A percentile compares a stretch with the other conserved stretches of the same genome.
These are phyloP conservation scores for Allium fistulosum DNA, from an alignment of 106 monocot species.

Conservation along the genomic window DNA sequence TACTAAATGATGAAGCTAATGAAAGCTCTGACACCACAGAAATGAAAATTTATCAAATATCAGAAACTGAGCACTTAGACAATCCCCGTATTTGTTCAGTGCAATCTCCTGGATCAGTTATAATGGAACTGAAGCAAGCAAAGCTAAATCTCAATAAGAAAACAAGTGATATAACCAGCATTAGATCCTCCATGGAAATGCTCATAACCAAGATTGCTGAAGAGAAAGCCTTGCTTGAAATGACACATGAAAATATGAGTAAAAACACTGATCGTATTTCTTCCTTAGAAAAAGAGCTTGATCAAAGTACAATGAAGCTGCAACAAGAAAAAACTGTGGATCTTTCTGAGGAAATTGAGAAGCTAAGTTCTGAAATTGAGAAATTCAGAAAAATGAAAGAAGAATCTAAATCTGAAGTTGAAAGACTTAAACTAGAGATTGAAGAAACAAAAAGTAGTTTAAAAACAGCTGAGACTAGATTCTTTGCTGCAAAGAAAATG, in stretches of 20 bases:
- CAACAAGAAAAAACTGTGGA: constrained; percentile 23
- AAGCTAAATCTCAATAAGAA: constrained; percentile 63
- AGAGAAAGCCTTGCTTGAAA: constrained; percentile 46
- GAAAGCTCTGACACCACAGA: constrained; percentile 9
- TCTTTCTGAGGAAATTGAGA: constrained; percentile 42
- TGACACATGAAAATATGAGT: constrained; percentile 42
- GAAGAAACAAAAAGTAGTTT: constrained; percentile 41
- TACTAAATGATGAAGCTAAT: constrained; percentile 29
- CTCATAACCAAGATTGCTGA: constrained; percentile 47
- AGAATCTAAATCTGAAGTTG: constrained; percentile 44
- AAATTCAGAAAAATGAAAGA: constrained; percentile 42
- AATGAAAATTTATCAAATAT: constrained; percentile 22
- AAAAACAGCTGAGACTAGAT: constrained; percentile 52
- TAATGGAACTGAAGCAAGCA: constrained; percentile 64
- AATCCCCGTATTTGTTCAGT: constrained; percentile 20
- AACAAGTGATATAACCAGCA: constrained; percentile 45
- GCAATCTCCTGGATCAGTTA: constrained; percentile 36
- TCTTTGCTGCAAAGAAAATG: constrained; percentile 67
- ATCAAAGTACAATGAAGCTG: constrained; percentile 33
- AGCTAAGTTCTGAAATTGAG: constrained; percentile 60
- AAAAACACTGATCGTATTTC: constrained; percentile 37
- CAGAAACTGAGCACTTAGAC: constrained; percentile 25
- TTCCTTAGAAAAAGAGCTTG: constrained; percentile 59
- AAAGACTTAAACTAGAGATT: constrained; percentile 41
- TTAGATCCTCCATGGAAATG: constrained; percentile 38